Conservation (phyloP, 345 rosid genomes). For the Alliaria petiolata region DNA sequence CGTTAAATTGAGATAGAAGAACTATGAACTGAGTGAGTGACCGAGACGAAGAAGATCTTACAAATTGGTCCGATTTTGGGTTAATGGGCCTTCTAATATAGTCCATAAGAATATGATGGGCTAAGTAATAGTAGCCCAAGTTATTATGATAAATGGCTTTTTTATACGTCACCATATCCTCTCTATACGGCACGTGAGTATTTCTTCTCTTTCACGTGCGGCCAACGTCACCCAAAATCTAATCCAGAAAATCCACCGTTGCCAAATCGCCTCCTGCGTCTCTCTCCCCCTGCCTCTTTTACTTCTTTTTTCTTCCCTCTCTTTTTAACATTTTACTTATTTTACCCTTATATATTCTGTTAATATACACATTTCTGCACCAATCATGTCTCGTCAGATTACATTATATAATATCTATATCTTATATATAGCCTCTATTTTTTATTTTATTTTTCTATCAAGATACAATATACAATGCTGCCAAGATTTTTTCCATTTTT, state of each 20-base stretch:
- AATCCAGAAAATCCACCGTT: constrained; percentile 30
- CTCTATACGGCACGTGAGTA: constrained; percentile 6
- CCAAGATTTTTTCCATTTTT: too few species aligned
- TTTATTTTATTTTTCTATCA: too few species aligned
- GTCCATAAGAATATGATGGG: background rate
- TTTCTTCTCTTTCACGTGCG: background rate
- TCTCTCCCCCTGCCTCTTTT: background rate
- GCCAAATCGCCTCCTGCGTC: constrained; percentile 4
- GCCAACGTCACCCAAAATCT: constrained; percentile 31
- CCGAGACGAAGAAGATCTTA: background rate
- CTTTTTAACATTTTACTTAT: background rate
- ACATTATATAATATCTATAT: too few species aligned
- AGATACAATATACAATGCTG: too few species aligned
- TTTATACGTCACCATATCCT: background rate
- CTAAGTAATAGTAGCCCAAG: background rate
- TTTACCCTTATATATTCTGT: background rate
- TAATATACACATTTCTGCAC: background rate
- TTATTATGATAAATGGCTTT: background rate
- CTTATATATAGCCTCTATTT: too few species aligned
- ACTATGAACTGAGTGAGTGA: background rate
- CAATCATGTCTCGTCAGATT: background rate
- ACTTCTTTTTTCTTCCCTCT: background rate
- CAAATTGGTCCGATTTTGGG: background rate
- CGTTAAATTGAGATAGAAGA: constrained; percentile 21
- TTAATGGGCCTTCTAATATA: constrained; percentile 4